Evolutionary conservation across 2,329 filamentous ascomycete species (phyloP).

Genomic region (Colletotrichum coccodes): DNA sequence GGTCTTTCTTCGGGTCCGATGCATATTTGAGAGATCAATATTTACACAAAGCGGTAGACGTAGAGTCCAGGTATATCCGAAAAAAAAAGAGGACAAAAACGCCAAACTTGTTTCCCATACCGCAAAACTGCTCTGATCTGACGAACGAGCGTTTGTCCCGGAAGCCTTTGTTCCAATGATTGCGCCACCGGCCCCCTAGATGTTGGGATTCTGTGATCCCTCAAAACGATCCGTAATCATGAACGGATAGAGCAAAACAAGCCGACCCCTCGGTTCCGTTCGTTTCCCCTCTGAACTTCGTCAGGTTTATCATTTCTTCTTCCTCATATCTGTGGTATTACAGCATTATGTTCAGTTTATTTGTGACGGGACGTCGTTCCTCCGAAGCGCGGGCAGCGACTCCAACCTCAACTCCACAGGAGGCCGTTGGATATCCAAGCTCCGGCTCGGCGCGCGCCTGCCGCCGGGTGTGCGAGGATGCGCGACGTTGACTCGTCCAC

Average conservation of each 20-base stretch:
- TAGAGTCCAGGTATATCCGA: slow-evolving; percentile 29
- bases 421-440: slow-evolving; percentile 64
- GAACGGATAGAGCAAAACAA: slow-evolving; percentile 9
- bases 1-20: background rate
- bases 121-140: background rate
- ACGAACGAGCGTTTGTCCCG: background rate
- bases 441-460: slow-evolving; percentile 63
- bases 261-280: background rate
- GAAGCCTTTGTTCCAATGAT: background rate
- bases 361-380: background rate
- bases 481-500: slow-evolving; percentile 66
- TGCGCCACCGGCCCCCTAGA: slow-evolving; percentile 10
- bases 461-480: slow-evolving; percentile 66
- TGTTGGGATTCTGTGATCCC: background rate
- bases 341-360: slow-evolving; percentile 10
- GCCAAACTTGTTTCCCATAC: background rate
- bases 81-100: background rate
- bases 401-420: slow-evolving; percentile 45
- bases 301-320: background rate
- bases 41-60: slow-evolving; percentile 22
- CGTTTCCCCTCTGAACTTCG: background rate
- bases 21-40: slow-evolving; percentile 10
- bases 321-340: slow-evolving; percentile 7
- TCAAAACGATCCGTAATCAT: background rate
- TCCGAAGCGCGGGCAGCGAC: background rate